Conservation (phyloP, 164 flowering plant species). For the Liriodendron chinense region DNA sequence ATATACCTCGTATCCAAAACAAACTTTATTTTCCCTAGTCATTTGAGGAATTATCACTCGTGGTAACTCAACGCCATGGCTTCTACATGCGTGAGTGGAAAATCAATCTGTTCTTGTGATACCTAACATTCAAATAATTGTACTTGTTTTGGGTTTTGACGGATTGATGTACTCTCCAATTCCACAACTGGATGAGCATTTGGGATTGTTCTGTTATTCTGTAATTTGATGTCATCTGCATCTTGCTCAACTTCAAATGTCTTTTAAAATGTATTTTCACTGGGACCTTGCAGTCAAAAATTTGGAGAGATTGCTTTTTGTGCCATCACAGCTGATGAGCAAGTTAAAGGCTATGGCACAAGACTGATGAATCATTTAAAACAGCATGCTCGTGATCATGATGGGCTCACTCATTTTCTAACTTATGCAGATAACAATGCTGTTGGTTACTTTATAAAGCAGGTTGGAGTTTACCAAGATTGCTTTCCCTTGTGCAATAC, state of each 20-base stretch:
- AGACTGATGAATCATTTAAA: slow-evolving; percentile 97
- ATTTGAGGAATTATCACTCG: too few species aligned
- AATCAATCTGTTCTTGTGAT: background rate
- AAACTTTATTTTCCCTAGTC: background rate
- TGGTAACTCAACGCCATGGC: background rate
- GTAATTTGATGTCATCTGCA: background rate
- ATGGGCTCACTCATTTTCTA: slow-evolving; percentile 92
- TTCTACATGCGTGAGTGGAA: background rate
- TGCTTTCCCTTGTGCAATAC: background rate
- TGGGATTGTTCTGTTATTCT: background rate
- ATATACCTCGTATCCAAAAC: background rate
- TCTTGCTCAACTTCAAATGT: background rate
- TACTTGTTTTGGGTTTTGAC: background rate
- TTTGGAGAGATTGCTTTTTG: slow-evolving; percentile 99
- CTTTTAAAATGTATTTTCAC: background rate
- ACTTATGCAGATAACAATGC: slow-evolving; percentile 99
- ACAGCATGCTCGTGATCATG: slow-evolving; percentile 96
- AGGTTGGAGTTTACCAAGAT: slow-evolving; percentile 40
- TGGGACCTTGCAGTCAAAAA: slow-evolving; percentile 55
- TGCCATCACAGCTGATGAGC: slow-evolving; percentile 97
- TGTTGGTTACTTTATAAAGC: slow-evolving; percentile 92
- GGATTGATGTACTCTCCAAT: background rate
- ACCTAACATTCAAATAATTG: background rate
- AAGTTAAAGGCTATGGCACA: slow-evolving; percentile 99
- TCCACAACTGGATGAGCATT: background rate